A percentile compares a stretch with the other conserved stretches of the same genome.
Conservation (phyloP, 305 asterid genomes). For the Fraxinus xanthoxyloides region DNA sequence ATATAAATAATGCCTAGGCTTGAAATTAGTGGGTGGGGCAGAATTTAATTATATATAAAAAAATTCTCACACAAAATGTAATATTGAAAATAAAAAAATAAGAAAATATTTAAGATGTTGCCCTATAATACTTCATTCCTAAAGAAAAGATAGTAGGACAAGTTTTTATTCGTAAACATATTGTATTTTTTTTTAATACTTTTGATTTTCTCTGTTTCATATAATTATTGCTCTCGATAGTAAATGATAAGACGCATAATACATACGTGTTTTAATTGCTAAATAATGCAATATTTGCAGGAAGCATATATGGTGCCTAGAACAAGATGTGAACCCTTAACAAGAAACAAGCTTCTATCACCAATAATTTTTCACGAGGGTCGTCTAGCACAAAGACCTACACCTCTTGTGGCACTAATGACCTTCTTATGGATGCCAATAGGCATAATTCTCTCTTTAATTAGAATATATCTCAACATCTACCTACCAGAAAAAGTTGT, state of each 20-base stretch:
- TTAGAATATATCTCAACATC: slow-evolving; percentile 65
- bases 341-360: slow-evolving; percentile 60
- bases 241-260: not conserved
- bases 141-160: not conserved
- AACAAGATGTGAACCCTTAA: slow-evolving; percentile 48
- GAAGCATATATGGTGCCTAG: slow-evolving; percentile 78
- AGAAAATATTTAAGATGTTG: no score
- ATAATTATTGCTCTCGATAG: not conserved
- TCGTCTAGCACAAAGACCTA: slow-evolving; percentile 73
- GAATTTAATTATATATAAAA: no score
- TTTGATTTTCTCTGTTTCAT: not conserved
- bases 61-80: no score
- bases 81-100: no score
- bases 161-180: not conserved
- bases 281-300: slow-evolving; percentile 34
- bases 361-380: slow-evolving; percentile 91
- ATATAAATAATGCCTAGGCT: no score
- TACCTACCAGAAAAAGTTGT: slow-evolving; percentile 66
- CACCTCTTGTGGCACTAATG: slow-evolving; percentile 65
- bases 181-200: no score
- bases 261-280: not conserved
- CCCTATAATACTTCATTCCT: no score
- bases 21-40: no score
- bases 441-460: slow-evolving; percentile 54
- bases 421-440: slow-evolving; percentile 83